A percentile compares a stretch with the other conserved stretches of the same genome.
Evolutionary conservation across 192 early-diverging fungal species (phyloP).

Genomic region (Anaeromyces robustus): DNA sequence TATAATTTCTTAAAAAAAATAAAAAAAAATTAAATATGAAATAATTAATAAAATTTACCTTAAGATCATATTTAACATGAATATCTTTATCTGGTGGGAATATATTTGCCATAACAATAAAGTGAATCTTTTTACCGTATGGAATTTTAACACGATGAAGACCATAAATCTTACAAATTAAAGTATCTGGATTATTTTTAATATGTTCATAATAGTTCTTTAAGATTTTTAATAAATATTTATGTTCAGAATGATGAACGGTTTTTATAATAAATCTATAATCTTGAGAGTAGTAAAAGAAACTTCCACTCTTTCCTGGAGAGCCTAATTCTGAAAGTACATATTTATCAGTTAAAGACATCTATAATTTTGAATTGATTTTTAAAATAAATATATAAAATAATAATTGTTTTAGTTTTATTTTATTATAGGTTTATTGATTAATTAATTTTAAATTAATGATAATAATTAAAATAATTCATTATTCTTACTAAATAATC

Average conservation of each 20-base stretch:
- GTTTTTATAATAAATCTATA: constrained; percentile 99
- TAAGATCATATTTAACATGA: constrained; percentile 89
- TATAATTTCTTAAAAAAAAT: no score
- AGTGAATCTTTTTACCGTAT: constrained; percentile 85
- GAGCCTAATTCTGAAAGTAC: constrained; percentile 87
- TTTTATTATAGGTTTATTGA: no score
- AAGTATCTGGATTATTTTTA: constrained; percentile 72
- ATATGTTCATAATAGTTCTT: constrained; percentile 84
- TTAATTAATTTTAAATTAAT: no score
- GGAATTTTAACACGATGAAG: constrained; percentile 92
- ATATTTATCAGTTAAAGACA: constrained; percentile 89
- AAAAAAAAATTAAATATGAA: no score
- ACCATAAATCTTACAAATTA: constrained; percentile 87
- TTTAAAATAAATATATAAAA: no score
- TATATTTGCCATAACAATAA: constrained; percentile 98
- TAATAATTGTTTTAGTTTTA: no score
- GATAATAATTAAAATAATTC: no score
- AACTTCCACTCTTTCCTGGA: constrained; percentile 88
- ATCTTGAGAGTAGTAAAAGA: constrained; percentile 97
- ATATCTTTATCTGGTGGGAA: constrained; percentile 95
- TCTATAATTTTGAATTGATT: constrained; percentile 27
- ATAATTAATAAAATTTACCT: no score
- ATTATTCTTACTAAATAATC: constrained; percentile 78
- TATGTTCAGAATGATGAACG: constrained; percentile 85
- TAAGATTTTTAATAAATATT: constrained; percentile 77